Evolutionary conservation across 2,329 filamentous ascomycete species (phyloP), one percentile per base, ranked within the genome.

Genomic region (Neofusicoccum laricinum): DNA sequence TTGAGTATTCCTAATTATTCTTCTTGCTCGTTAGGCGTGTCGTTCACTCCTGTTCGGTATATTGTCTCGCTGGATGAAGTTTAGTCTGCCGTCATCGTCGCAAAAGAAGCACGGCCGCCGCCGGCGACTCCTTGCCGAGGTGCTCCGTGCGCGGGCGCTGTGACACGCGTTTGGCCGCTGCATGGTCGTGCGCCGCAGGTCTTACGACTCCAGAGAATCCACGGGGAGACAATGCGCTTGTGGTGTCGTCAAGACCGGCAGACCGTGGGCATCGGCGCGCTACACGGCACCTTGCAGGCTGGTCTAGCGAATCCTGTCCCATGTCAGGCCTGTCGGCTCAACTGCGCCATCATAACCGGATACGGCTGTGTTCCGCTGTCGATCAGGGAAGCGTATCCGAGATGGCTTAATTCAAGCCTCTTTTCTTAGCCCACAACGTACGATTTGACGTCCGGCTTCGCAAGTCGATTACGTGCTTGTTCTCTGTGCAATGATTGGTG

Each of bases 41-140:
- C 38, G 53, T 58, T 45, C 48, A 25, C 15, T 41, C 36, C 36
- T 55, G 15, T 55, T 55, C 36, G 50, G 34, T 40, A 32, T 55
- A 55, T 43, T 32, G 51, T 57, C 51, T 55, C 19, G 38, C 53
- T 58, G 53, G 38, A 58, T 58, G 53, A 40, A 58, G 53, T 40
- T 43, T 58, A 58, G 53, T 45, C 38, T 43, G 38, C 53, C 53
- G 53, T 57, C 53, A 58, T 58, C 38, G 53, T 43, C 38, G 53
- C 53, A 53, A 15, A 14, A 17, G 53, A 30, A 43, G 38, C 21
- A 30, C 36, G 25, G 38, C 36, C 40, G 21, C 38, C n/a, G 21
- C 21, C 11, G 25, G 46, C 46, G 25, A 32, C 25, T 30, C 17
- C 38, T 32, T 30, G 53, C 53, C 53, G 53, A 58, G 21, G 4